Evolutionary conservation across 2,329 filamentous ascomycete genomes (phyloP).

Genomic region (Fusarium sp.): DNA sequence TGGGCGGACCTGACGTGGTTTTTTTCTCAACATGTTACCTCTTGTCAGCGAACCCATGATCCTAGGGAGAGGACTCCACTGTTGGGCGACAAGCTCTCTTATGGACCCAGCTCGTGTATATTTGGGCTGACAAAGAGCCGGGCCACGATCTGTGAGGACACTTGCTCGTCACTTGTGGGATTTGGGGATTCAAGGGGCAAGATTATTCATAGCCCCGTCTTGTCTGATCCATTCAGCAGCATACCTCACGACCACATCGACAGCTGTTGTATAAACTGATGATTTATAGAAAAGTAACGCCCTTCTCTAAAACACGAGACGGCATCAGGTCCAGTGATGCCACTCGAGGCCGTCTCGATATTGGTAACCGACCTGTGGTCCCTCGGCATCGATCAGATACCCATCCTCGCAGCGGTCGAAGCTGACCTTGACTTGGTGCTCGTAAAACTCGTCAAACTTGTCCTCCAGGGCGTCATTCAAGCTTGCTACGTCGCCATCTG

Average conservation of each 20-base stretch:
- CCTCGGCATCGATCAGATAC: slow-evolving; percentile 68
- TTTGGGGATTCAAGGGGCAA: neutral
- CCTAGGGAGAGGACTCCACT: slow-evolving; percentile 15
- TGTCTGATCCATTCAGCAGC: neutral
- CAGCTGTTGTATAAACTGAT: neutral
- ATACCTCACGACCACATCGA: neutral
- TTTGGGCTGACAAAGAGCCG: slow-evolving; percentile 4
- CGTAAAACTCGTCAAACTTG: slow-evolving; percentile 66
- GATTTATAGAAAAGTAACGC: neutral
- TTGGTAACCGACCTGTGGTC: slow-evolving; percentile 55
- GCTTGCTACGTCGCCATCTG: slow-evolving; percentile 61
- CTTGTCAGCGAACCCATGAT: slow-evolving; percentile 6
- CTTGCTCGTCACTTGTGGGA: neutral
- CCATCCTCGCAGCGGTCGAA: slow-evolving; percentile 67
- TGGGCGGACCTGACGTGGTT: slow-evolving; percentile 3
- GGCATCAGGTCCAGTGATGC: slow-evolving; percentile 44
- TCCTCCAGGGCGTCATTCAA: slow-evolving; percentile 62
- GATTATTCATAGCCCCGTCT: neutral
- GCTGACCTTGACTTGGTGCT: slow-evolving; percentile 58
- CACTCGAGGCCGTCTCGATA: slow-evolving; percentile 44
- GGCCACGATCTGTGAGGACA: neutral
- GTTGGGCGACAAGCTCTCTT: neutral
- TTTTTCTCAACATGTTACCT: neutral
- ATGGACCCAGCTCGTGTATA: neutral
- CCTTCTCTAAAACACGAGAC: neutral